A percentile compares a stretch with the other conserved stretches of the same genome.
Evolutionary conservation across 2,329 filamentous ascomycete species (phyloP).

Genomic region (Tolypocladium inflatum): DNA sequence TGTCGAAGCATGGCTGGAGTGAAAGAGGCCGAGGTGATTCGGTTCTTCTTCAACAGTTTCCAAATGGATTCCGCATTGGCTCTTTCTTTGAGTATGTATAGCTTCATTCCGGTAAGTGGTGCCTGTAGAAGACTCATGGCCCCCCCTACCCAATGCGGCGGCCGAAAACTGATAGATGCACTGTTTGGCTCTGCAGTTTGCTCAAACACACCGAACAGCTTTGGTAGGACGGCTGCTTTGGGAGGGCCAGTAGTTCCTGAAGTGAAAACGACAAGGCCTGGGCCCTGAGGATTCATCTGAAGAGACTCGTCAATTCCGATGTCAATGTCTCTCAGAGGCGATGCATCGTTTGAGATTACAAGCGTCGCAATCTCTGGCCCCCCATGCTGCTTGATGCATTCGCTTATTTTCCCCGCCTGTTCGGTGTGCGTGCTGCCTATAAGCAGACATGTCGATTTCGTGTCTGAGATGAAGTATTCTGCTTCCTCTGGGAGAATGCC

Average conservation of each 20-base stretch:
- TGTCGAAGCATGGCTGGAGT: slow-evolving; percentile 6
- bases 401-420: background rate
- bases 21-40: slow-evolving; percentile 6
- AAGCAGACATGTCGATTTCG: slow-evolving; percentile 5
- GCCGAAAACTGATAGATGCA: slow-evolving; percentile 7
- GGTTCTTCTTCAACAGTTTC: slow-evolving; percentile 4
- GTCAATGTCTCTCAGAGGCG: background rate
- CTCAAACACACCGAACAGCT: slow-evolving; percentile 1
- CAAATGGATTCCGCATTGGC: slow-evolving; percentile 4
- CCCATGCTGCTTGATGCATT: too few species aligned
- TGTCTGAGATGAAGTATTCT: slow-evolving; percentile 4
- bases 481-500: slow-evolving; percentile 8
- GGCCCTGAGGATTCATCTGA: slow-evolving; percentile 4
- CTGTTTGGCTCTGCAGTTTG: background rate
- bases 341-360: slow-evolving; percentile 5
- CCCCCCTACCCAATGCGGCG: slow-evolving; percentile 11
- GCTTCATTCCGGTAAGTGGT: slow-evolving; percentile 6
- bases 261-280: slow-evolving; percentile 30
- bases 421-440: slow-evolving; percentile 1
- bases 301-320: slow-evolving; percentile 5
- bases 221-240: slow-evolving; percentile 60
- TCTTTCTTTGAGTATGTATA: slow-evolving; percentile 6
- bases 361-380: background rate
- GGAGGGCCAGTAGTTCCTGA: slow-evolving; percentile 69
- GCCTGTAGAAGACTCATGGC: slow-evolving; percentile 3